Evolutionary conservation across 805 yeast genomes (phyloP), one percentile per base, ranked within the genome.

Genomic region (Ascoidea tarda): DNA sequence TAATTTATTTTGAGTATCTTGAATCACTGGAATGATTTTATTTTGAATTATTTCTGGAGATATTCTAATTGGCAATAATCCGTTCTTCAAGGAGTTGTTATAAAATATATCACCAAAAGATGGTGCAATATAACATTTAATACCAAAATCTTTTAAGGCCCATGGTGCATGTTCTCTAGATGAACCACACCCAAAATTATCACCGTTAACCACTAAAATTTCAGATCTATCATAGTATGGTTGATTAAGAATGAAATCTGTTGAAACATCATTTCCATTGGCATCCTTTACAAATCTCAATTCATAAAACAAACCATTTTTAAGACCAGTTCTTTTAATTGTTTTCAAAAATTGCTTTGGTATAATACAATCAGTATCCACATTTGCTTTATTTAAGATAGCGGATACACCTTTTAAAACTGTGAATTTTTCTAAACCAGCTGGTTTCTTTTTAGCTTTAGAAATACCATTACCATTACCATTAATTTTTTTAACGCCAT

Each of bases 161-260:
- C 99, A 93, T 54, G 99, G 98, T 42, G 99, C 99, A 64, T 93
- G 99, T 70, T 93, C 99, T 78, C 99, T 87, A 1, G 97, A 90
- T 46, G 97, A 90, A 63, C 99, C 99, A 74, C 99, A 93, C 59
- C 99, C 99, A 66, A 93, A 93, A 75, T 93, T 93, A 66, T 87
- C 95, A 67, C 99, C 99, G 47, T 95, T 81, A 55, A 89, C 96
- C 60, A 91, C 84, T 59, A 93, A 73, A 60, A 91, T 83, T 68
- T 85, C 82, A 21, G 98, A 84, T 31, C 76, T 63, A 59, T 82
- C 79, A 75, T 81, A 91, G 51, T 96, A 96, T 52, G 75, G 84
- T 51, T 80, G 87, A 67, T 93, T 93, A 61, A 93, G 77, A 53
- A 86, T 84, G 59, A 93, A 93, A 65, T 91, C 96, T n/a, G 96